Base-by-base conservation (phyloP, 257 asterid species). In the Asclepias syriaca region DNA sequence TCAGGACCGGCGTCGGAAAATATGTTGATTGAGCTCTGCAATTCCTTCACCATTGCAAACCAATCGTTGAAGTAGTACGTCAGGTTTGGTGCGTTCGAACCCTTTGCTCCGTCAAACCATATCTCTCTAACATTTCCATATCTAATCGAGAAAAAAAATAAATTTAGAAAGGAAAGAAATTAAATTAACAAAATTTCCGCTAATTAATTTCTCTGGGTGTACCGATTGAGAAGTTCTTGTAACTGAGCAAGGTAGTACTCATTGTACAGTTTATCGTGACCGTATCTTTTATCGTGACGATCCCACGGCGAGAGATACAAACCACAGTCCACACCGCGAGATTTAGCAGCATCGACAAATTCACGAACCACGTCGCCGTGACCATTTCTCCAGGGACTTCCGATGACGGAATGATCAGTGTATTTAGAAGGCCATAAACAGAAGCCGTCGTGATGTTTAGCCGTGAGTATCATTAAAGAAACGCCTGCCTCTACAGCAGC, bases 91-190 rank as follows among this genome's bases (percentile, higher is more conserved):
- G 89, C 86, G 69, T 89, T 88, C 11, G 82, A 6, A 12, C 99
- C 99, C 77, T 94, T 94, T 15, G 99, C 99, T 66, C 99, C 99
- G 72, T 91, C 99, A 55, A 94, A 91, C 99, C 99, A 94, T 84
- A 94, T 82, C 78, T 91, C 99, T 70, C 78, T 81, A 37, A 94
- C 84, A 73, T 79, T 81, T 64, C 97, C 97, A 76, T 94, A 94
- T 60, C 97, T 92, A 66, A 50, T 2, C 10, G 32, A 8, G 46
- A 4, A 2, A 32, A 39, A 69, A 32, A 69, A 73, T 29, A 58
- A 19, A 21, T 37, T 43, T n/a, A 72, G 45, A 40, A 40, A 40
- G 45, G 45, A 40, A 40, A 40, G 10, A 40, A 34, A 34, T 34
- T 2, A 34, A 34, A 34, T 34, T 34, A 34, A 34, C 39, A 34